Evolutionary conservation across 1,139 yeast species (phyloP), one percentile per base, ranked within the genome.

Genomic region (Geotrichum europaeum): DNA sequence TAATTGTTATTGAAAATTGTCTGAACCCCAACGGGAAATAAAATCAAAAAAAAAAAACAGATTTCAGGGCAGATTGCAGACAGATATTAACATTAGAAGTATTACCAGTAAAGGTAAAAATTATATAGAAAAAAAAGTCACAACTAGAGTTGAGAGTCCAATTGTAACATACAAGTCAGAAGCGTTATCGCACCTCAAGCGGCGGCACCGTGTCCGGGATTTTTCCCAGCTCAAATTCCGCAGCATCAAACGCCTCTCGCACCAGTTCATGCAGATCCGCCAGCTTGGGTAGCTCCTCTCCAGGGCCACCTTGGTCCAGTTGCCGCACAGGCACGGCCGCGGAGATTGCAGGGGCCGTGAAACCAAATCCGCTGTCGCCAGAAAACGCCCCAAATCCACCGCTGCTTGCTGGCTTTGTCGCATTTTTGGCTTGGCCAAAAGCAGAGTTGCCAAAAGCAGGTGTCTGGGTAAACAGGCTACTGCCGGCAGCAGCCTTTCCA

Each of bases 161-260:
- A 9, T 7, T 4, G 9, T 40, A 18, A 40, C 22, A n/a, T 40
- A 40, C 20, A 40, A 25, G 15, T 32, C 30, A 9, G 18, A 28
- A 4, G 10, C 57, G 30, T 68, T 66, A 80, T 61, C 84, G 76
- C 56, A 74, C 70, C 55, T 73, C 77, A 15, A 81, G 56, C 1
- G 97, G 96, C 1, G 97, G 97, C 1, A 91, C 84, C 0, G 83
- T 68, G 64, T 89, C 97, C 0, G 97, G 97, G 0, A 91, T 83
- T 30, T 75, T 73, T 0, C 96, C 96, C 30, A 89, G 72, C 18
- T 73, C 72, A 68, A 90, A 91, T 3, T 65, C 61, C 0, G 72
- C 68, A 0, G 84, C 79, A 63, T 78, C 74, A 70, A 89, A 91
- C 22, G 82, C 82, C 6, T 73, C 76, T 13, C 77, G 62, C 0